phyloP scores from a whole-genome alignment of 2,329 filamentous ascomycete species.

The Sordariomycetes sp. region DNA sequence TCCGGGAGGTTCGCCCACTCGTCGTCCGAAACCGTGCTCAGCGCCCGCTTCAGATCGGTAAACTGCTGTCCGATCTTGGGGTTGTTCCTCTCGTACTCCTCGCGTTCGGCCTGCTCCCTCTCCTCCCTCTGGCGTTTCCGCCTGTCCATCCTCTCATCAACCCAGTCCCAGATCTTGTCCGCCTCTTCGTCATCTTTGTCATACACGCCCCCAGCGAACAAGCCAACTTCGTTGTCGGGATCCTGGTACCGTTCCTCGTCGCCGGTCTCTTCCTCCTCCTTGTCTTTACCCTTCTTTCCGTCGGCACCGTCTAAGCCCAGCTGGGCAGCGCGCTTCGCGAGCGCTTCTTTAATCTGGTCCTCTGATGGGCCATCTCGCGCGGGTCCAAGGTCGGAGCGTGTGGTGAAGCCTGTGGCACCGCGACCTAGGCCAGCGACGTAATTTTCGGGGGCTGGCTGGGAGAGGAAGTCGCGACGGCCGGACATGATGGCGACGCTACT shows the following conservation, averaged over 20 bases:
- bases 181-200: conserved; percentile 98
- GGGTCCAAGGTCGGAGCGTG: conserved; percentile 89
- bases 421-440: conserved; percentile 94
- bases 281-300: conserved; percentile 59
- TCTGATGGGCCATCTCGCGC: conserved; percentile 92
- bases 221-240: conserved; percentile 90
- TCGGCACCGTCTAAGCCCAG: conserved; percentile 58
- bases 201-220: conserved; percentile 93
- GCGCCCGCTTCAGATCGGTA: conserved; percentile 84
- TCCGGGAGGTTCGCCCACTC: conserved; percentile 96
- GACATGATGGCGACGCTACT: conserved; percentile 38
- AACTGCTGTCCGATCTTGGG: conserved; percentile 98
- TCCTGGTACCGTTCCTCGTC: conserved; percentile 84
- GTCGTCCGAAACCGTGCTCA: conserved; percentile 83
- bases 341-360: conserved; percentile 95
- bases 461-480: conserved; percentile 74
- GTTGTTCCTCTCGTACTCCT: conserved; percentile 95
- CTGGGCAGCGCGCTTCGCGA: conserved; percentile 84
- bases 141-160: conserved; percentile 96
- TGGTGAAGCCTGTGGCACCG: conserved; percentile 97
- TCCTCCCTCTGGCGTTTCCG: conserved; percentile 88
- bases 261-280: conserved; percentile 58
- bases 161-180: conserved; percentile 87
- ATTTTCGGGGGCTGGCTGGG: conserved; percentile 75
- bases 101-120: conserved; percentile 80